A percentile compares a stretch with the other conserved stretches of the same genome.
phyloP scores from a whole-genome alignment of 768 basidiomycete genomes.

The Naganishia onofrii region DNA sequence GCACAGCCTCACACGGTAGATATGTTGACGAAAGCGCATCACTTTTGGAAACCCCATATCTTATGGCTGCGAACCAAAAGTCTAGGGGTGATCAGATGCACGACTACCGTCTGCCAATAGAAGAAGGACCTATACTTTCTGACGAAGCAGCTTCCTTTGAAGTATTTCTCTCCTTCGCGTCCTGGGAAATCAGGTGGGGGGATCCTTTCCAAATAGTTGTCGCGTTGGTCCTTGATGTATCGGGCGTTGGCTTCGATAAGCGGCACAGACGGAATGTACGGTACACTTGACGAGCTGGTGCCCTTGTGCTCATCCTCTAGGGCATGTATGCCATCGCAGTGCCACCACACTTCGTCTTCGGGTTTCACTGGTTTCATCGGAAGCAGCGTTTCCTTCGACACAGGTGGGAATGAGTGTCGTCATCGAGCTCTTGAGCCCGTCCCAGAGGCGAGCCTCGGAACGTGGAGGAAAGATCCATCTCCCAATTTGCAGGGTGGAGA shows the following conservation, averaged over 20 bases:
- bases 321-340: slow-evolving; percentile 56
- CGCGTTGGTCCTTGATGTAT: slow-evolving; percentile 65
- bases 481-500: slow-evolving; percentile 60
- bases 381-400: slow-evolving; percentile 33
- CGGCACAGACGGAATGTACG: slow-evolving; percentile 50
- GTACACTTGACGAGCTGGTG: slow-evolving; percentile 40
- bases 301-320: slow-evolving; percentile 46
- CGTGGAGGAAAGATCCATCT: slow-evolving; percentile 55
- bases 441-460: slow-evolving; percentile 35
- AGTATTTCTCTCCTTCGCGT: slow-evolving; percentile 53
- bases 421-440: slow-evolving; percentile 36
- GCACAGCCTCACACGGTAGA: too few relatives aligned
- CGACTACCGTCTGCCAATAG: background rate
- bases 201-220: slow-evolving; percentile 61
- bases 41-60: background rate
- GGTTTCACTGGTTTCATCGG: slow-evolving; percentile 38
- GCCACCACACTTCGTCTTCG: slow-evolving; percentile 57
- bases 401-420: slow-evolving; percentile 39
- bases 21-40: too few relatives aligned
- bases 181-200: slow-evolving; percentile 71
- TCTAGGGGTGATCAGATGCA: background rate
- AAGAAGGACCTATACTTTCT: background rate
- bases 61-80: background rate
- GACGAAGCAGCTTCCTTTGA: slow-evolving; percentile 39
- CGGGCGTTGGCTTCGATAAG: slow-evolving; percentile 41